phyloP scores from a whole-genome alignment of 2,329 filamentous ascomycete species.

The Colletotrichum sansevieriae region DNA sequence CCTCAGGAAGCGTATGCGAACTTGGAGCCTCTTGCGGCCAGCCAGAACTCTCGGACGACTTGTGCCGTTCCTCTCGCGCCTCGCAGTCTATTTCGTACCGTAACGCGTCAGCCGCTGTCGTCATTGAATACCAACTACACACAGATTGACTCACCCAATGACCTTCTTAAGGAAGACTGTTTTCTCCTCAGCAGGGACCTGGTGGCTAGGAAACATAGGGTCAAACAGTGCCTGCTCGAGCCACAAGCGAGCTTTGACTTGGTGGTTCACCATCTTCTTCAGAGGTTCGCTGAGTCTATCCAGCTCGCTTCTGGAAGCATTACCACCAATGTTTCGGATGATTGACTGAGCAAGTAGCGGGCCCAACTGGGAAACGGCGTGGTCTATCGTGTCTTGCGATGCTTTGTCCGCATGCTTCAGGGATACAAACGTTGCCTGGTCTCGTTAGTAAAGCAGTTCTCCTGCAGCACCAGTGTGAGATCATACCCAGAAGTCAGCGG shows the following conservation, averaged over 20 bases:
- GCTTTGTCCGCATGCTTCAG: slow-evolving; percentile 58
- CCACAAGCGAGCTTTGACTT: slow-evolving; percentile 71
- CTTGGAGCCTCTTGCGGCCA: slow-evolving; percentile 72
- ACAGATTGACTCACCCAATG: slow-evolving; percentile 62
- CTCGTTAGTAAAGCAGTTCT: slow-evolving; percentile 4
- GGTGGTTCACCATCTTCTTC: slow-evolving; percentile 73
- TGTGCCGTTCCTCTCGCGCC: slow-evolving; percentile 75
- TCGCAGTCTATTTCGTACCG: slow-evolving; percentile 63
- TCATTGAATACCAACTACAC: not conserved
- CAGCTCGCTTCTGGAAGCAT: slow-evolving; percentile 77
- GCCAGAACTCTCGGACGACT: slow-evolving; percentile 79
- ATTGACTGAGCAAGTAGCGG: slow-evolving; percentile 71
- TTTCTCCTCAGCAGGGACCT: slow-evolving; percentile 71
- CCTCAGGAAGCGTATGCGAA: slow-evolving; percentile 71
- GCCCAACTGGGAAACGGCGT: slow-evolving; percentile 70
- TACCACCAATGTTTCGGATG: slow-evolving; percentile 75
- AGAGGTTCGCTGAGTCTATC: slow-evolving; percentile 79
- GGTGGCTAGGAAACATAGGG: slow-evolving; percentile 69
- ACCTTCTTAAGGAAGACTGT: slow-evolving; percentile 75
- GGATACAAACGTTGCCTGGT: slow-evolving; percentile 65
- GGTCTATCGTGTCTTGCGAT: slow-evolving; percentile 59
- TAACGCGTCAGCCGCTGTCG: slow-evolving; percentile 7
- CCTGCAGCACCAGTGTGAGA: not conserved
- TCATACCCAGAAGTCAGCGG: slow-evolving; percentile 81
- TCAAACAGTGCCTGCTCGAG: slow-evolving; percentile 70